Evolutionary conservation across 257 asterid genomes (phyloP).

Genomic region (Prunella vulgaris): DNA sequence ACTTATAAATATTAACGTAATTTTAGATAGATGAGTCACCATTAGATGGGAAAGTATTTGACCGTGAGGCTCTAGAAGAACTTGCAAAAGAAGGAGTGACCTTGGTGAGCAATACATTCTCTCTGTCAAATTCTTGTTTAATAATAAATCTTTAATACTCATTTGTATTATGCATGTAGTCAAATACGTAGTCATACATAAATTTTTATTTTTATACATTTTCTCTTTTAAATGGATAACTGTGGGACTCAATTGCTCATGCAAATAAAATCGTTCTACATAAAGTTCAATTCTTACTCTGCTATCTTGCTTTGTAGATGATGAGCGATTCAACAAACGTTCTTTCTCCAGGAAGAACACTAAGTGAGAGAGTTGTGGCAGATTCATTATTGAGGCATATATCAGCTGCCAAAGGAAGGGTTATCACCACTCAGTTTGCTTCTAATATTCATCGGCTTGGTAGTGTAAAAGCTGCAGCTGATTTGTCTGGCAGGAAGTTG

Average conservation of each 20-base stretch:
- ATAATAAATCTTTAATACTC: slow-evolving; percentile 4
- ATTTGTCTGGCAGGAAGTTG: slow-evolving; percentile 94
- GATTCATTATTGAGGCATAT: slow-evolving; percentile 81
- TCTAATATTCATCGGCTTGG: slow-evolving; percentile 98
- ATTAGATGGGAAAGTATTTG: slow-evolving; percentile 83
- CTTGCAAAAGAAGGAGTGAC: slow-evolving; percentile 99
- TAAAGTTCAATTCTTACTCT: slow-evolving; percentile 8
- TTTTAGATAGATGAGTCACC: slow-evolving; percentile 97
- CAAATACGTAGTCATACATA: background rate
- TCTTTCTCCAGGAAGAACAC: slow-evolving; percentile 95
- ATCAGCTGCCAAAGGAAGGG: slow-evolving; percentile 84
- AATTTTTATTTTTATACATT: background rate
- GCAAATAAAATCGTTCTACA: background rate
- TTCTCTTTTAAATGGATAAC: background rate
- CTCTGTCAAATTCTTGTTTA: background rate
- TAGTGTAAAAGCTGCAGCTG: slow-evolving; percentile 98
- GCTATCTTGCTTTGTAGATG: slow-evolving; percentile 55
- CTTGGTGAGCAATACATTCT: slow-evolving; percentile 54
- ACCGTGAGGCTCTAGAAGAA: slow-evolving; percentile 89
- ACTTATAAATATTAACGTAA: slow-evolving; percentile 12
- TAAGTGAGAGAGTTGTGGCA: slow-evolving; percentile 91
- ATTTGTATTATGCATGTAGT: background rate
- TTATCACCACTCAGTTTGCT: slow-evolving; percentile 94
- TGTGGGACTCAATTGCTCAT: background rate
- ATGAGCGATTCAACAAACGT: slow-evolving; percentile 99